Evolutionary conservation across 805 yeast species (phyloP).

Genomic region (Candida ipomoeae): DNA sequence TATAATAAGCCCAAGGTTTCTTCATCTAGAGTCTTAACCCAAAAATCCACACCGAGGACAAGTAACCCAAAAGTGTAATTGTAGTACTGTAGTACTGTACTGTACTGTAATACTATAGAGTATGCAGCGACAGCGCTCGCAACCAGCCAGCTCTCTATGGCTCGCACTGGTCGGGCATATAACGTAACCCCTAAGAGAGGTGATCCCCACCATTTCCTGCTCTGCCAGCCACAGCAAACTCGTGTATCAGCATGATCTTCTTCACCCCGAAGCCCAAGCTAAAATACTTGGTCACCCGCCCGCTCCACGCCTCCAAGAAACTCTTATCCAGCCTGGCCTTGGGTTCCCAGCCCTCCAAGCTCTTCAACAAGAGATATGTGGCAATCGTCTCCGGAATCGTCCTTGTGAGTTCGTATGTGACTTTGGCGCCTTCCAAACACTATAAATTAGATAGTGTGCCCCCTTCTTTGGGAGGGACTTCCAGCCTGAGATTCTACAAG

Average conservation of each 20-base stretch:
- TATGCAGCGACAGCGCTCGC: neutral
- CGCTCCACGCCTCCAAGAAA: slow-evolving; percentile 12
- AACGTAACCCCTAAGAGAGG: neutral
- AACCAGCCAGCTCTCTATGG: neutral
- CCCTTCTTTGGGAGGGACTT: slow-evolving; percentile 15
- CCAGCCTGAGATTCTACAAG: slow-evolving; percentile 8
- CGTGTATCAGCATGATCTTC: slow-evolving; percentile 9
- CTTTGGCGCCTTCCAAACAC: slow-evolving; percentile 37
- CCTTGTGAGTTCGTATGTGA: slow-evolving; percentile 40
- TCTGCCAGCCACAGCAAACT: neutral
- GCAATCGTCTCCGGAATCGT: slow-evolving; percentile 40
- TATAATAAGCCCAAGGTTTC: too few species aligned
- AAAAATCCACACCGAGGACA: too few species aligned
- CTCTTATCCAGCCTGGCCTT: slow-evolving; percentile 7
- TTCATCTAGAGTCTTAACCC: too few species aligned
- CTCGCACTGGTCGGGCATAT: slow-evolving; percentile 3
- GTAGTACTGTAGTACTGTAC: too few species aligned
- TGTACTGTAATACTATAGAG: neutral
- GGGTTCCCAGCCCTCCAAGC: slow-evolving; percentile 6
- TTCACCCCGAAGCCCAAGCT: slow-evolving; percentile 14
- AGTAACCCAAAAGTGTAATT: neutral
- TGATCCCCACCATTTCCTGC: neutral
- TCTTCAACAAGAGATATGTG: slow-evolving; percentile 29
- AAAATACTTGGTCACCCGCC: slow-evolving; percentile 16
- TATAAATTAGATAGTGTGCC: slow-evolving; percentile 40